phyloP scores from a whole-genome alignment of 2,329 filamentous ascomycete species.

The Ramularia endophylla region DNA sequence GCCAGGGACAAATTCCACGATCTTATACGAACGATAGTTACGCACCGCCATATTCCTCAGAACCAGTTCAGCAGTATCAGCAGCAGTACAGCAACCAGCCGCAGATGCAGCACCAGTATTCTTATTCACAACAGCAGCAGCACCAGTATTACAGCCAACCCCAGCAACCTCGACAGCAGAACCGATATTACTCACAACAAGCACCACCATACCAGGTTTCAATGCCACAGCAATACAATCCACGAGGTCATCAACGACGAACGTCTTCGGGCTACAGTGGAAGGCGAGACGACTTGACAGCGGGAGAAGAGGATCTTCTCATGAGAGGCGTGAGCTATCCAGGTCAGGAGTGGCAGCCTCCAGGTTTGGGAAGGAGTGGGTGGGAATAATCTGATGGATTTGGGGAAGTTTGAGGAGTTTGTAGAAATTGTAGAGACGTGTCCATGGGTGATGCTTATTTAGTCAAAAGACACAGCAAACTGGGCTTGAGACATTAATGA shows the following conservation, averaged over 20 bases:
- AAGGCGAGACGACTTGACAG: constrained; percentile 23
- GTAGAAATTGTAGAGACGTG: no score
- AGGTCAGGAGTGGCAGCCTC: constrained; percentile 63
- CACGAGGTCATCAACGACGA: constrained; percentile 5
- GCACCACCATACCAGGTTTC: not conserved
- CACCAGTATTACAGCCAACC: not conserved
- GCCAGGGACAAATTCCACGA: no score
- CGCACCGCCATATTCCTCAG: no score
- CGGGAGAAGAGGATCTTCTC: constrained; percentile 23
- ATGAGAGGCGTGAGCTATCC: constrained; percentile 66
- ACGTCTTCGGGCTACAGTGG: constrained; percentile 21
- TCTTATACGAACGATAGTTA: no score
- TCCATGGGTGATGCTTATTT: no score
- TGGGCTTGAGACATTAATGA: no score
- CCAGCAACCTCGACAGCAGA: not conserved
- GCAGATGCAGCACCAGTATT: constrained; percentile 2
- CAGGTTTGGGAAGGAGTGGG: not conserved
- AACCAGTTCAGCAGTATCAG: no score
- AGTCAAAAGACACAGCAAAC: no score
- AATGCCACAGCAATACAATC: constrained; percentile 1
- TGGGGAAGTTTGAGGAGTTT: no score
- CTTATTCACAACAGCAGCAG: constrained; percentile 3
- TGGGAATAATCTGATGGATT: not conserved
- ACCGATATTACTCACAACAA: constrained; percentile 1
- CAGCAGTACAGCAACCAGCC: not conserved